Base-by-base conservation (phyloP, 495 filamentous ascomycete species). In the Parathielavia appendiculata region DNA sequence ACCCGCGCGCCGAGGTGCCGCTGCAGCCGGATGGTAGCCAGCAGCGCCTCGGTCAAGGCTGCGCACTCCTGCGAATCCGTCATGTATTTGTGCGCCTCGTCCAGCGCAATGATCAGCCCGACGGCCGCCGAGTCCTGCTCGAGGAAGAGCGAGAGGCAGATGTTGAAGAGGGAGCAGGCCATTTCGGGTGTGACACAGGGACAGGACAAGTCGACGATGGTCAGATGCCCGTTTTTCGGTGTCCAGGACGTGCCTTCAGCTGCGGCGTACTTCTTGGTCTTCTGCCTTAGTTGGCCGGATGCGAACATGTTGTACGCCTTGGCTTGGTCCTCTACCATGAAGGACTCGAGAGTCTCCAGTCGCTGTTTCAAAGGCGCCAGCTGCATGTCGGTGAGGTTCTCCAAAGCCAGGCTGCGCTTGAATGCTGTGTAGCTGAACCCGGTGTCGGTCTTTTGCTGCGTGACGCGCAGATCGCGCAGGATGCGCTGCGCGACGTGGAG, bases 181-280 rank as follows among this genome's bases (percentile, higher is more conserved):
- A 77, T 81, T 35, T 82, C 79, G 1, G 84, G 71, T 0, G 84
- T 81, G 12, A 90, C 76, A 66, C 85, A 91, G 0, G 87, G 86
- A 65, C 86, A 89, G 0, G 81, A 86, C 8, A 92, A 75, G 61
- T 92, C 88, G 35, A 91, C 77, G 51, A 92, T 87, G 0, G 87
- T 90, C 13, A 91, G 70, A 8, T 70, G 71, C 14, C 84, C 83
- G 5, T 81, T 71, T 44, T 75, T 53, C 12, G 69, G 67, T 5
- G 34, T 54, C 74, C 73, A 75, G 48, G 68, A 53, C 34, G 66
- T 74, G 9, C 70, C 73, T 4, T 11, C 13, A 16, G 44, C 48
- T 6, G 46, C 36, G 23, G 41, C 46, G 8, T n/a, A 13, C 23
- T 23, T 39, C 36, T 22, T 8, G 30, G 8, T 2, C 19, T n/a